phyloP scores from a whole-genome alignment of 805 yeast genomes.

The Tetrapisispora nanseiensis region DNA sequence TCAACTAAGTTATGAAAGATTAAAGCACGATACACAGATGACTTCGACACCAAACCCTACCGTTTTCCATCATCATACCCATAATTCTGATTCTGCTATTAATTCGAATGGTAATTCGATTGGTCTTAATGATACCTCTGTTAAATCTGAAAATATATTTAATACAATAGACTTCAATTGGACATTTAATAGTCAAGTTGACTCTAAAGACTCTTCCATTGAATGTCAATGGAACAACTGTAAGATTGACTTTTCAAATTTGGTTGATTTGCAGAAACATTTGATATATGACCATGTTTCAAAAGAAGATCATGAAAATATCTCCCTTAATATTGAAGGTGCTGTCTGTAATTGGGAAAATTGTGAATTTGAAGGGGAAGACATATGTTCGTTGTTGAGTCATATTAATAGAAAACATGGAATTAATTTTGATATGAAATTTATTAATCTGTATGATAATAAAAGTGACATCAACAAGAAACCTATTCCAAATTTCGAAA shows the following conservation, averaged over 20 bases:
- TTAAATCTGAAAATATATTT: background rate
- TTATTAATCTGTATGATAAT: constrained; percentile 10
- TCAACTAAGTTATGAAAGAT: constrained; percentile 7
- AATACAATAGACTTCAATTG: constrained; percentile 35
- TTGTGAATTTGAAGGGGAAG: constrained; percentile 50
- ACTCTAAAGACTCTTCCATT: constrained; percentile 17
- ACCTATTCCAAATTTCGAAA: no score
- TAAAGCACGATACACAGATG: background rate
- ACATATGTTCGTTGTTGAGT: constrained; percentile 43
- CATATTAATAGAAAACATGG: constrained; percentile 49
- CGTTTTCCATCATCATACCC: constrained; percentile 1
- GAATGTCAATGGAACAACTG: constrained; percentile 68
- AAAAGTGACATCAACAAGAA: no score
- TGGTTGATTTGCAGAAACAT: constrained; percentile 41
- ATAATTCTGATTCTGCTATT: background rate
- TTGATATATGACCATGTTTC: constrained; percentile 40
- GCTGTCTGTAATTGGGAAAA: constrained; percentile 61
- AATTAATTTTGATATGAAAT: constrained; percentile 25
- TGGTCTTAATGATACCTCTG: no score
- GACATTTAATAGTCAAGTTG: constrained; percentile 25
- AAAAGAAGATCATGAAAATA: constrained; percentile 11
- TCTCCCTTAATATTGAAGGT: background rate
- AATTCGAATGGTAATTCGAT: background rate
- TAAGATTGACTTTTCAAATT: constrained; percentile 31
- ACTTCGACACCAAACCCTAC: background rate